Percentiles rank a stretch among this genome's conserved stretches.
Evolutionary conservation across 148 eudicot species (phyloP).

Genomic region (Gaultheria prostrata): DNA sequence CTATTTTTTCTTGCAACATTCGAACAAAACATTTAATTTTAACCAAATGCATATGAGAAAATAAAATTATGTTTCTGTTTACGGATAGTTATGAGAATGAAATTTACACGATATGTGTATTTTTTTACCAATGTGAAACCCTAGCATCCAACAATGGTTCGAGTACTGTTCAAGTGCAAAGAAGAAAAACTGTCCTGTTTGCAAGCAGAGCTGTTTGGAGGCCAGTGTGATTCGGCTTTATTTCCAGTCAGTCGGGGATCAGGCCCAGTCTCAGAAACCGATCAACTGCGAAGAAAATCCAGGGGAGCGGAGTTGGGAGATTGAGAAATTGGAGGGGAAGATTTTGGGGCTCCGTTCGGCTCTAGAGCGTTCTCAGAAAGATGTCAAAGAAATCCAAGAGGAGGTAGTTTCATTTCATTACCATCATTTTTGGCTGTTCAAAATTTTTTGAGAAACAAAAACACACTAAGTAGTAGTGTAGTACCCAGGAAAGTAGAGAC

Average conservation of each 20-base stretch:
- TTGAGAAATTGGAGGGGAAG: constrained; percentile 64
- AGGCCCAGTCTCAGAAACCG: constrained; percentile 34
- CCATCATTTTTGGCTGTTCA: not conserved
- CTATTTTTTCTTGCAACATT: too few species aligned
- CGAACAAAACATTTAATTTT: too few species aligned
- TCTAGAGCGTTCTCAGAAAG: constrained; percentile 38
- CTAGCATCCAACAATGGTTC: constrained; percentile 94
- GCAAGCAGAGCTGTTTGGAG: constrained; percentile 72
- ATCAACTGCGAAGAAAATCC: constrained; percentile 31
- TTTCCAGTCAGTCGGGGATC: constrained; percentile 78
- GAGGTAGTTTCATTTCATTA: constrained; percentile 44
- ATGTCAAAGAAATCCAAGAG: constrained; percentile 34
- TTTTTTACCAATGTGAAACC: not conserved
- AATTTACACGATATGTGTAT: not conserved
- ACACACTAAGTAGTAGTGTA: not conserved
- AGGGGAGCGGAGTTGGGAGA: constrained; percentile 53
- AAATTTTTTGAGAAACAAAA: constrained; percentile 8
- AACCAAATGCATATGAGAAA: too few species aligned
- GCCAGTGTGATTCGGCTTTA: constrained; percentile 68
- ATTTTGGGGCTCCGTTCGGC: constrained; percentile 51
- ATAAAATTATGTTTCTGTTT: not conserved
- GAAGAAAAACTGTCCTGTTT: constrained; percentile 85
- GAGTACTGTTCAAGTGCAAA: constrained; percentile 64
- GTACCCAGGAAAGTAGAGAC: not conserved
- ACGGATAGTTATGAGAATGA: not conserved